Conservation (phyloP, 495 filamentous ascomycete genomes). For the Talaromyces proteolyticus region DNA sequence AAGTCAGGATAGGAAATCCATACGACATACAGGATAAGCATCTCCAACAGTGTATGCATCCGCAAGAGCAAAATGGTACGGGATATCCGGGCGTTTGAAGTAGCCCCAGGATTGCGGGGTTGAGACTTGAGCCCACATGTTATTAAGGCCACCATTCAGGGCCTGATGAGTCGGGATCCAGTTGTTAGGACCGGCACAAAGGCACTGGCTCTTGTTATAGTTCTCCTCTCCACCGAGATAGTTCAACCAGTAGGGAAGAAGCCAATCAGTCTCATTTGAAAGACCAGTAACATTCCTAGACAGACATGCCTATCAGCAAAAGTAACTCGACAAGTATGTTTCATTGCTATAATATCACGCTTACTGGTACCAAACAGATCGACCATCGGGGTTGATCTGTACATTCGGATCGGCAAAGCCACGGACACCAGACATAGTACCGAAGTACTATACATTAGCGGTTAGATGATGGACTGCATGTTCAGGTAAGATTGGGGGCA, state of each 20-base stretch:
- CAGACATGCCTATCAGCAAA: too few relatives aligned
- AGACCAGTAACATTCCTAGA: background rate
- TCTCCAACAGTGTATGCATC: conserved; percentile 2
- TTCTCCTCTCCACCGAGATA: conserved; percentile 5
- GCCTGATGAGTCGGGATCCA: conserved; percentile 4
- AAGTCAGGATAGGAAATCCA: background rate
- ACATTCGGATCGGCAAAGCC: conserved; percentile 6
- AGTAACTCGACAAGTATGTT: too few relatives aligned
- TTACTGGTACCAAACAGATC: conserved; percentile 5
- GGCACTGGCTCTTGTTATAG: conserved; percentile 4
- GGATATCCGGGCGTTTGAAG: conserved; percentile 4
- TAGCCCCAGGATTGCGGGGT: conserved; percentile 5
- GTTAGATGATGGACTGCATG: too few relatives aligned
- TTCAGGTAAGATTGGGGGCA: background rate
- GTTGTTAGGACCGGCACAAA: conserved; percentile 5
- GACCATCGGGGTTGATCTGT: conserved; percentile 5
- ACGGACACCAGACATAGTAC: conserved; percentile 5
- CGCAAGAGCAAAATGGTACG: conserved; percentile 3
- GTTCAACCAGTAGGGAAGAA: conserved; percentile 5
- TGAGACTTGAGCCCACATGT: background rate
- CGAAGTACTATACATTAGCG: conserved; percentile 3
- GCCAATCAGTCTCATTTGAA: conserved; percentile 1
- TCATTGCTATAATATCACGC: background rate
- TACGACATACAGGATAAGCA: background rate
- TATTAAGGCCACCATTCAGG: conserved; percentile 3